phyloP scores from a whole-genome alignment of 169 alveolate genomes.

The Babesia bigemina region DNA sequence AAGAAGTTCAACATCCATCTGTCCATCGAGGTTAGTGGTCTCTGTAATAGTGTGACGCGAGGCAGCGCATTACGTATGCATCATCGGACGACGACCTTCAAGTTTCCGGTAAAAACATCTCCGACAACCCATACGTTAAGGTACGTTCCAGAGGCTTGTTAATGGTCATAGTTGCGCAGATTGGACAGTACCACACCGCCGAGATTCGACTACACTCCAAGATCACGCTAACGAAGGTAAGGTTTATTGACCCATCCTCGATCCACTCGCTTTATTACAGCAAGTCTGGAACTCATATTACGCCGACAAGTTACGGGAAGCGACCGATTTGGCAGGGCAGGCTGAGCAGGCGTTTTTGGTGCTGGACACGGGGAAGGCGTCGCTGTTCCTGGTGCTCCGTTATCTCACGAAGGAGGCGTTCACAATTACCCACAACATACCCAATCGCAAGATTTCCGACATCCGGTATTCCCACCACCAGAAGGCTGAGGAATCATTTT shows the following conservation, averaged over 20 bases:
- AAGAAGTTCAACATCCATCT: conserved; percentile 63
- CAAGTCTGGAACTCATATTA: conserved; percentile 52
- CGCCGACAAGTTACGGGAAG: conserved; percentile 35
- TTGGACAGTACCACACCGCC: conserved; percentile 79
- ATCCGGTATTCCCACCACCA: conserved; percentile 25
- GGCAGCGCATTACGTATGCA: conserved; percentile 66
- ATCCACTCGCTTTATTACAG: conserved; percentile 30
- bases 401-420: conserved; percentile 60
- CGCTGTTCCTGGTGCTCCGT: conserved; percentile 35
- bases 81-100: conserved; percentile 69
- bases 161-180: conserved; percentile 3
- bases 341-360: conserved; percentile 64
- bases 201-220: conserved; percentile 69
- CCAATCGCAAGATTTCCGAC: conserved; percentile 39
- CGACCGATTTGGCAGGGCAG: conserved; percentile 22
- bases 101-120: conserved; percentile 69
- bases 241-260: neutral
- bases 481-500: conserved; percentile 52
- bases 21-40: conserved; percentile 37
- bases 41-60: neutral
- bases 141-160: neutral
- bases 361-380: conserved; percentile 51
- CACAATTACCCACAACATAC: conserved; percentile 54
- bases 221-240: conserved; percentile 68
- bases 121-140: conserved; percentile 65